These are phyloP conservation scores for Tulasnella sp. DNA, from an alignment of 768 basidiomycete species.

Conservation along the genomic window DNA sequence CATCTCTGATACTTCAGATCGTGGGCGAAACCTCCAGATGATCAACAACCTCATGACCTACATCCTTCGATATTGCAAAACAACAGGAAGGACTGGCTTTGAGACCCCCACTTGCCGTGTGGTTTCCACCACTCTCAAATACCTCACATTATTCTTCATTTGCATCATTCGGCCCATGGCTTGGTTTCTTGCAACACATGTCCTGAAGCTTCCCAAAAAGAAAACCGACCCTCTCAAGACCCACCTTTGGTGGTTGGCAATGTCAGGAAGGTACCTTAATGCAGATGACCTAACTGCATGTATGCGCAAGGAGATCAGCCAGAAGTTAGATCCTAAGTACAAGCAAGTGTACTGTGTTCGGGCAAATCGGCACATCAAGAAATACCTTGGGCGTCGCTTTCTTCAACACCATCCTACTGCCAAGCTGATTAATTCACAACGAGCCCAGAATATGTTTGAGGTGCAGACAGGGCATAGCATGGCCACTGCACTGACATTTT, in stretches of 20 bases:
- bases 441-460: not conserved
- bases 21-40: not conserved
- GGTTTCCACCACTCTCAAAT: not conserved
- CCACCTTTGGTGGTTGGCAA: not conserved
- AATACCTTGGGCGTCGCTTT: not conserved
- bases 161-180: not conserved
- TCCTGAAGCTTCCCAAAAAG: not conserved
- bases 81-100: not conserved
- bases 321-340: not conserved
- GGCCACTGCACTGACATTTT: not conserved
- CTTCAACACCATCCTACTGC: not conserved
- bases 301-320: not conserved
- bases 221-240: not conserved
- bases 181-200: not conserved
- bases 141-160: not conserved
- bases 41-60: not conserved
- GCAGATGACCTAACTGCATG: not conserved
- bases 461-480: not conserved
- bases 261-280: not conserved
- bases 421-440: not conserved
- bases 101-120: not conserved
- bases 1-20: not conserved
- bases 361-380: not conserved
- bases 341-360: not conserved
- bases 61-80: not conserved